phyloP scores from a whole-genome alignment of 1,139 yeast genomes.

The Yamadazyma atmosphaerica region DNA sequence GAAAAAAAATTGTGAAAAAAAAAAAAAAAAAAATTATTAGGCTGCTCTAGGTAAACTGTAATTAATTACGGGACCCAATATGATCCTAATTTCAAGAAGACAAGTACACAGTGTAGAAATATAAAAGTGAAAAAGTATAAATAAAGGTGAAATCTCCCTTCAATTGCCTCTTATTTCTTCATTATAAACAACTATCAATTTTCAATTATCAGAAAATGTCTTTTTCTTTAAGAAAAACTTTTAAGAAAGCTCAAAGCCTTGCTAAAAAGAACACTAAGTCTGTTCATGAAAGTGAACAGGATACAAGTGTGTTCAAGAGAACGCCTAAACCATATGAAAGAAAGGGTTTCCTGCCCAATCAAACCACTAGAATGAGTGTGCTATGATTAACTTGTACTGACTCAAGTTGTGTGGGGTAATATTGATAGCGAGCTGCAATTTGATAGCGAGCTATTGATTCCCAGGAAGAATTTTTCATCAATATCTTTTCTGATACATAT shows the following conservation, averaged over 20 bases:
- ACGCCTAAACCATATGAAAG: conserved; percentile 8
- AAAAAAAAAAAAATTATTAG: too few species aligned
- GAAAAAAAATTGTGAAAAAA: too few species aligned
- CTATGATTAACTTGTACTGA: neutral
- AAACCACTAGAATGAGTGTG: conserved; percentile 4
- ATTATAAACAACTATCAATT: neutral
- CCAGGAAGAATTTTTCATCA: too few species aligned
- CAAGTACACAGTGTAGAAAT: neutral
- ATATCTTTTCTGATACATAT: too few species aligned
- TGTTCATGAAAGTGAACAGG: neutral
- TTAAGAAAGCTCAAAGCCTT: neutral
- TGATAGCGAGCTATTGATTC: too few species aligned
- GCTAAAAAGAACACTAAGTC: neutral
- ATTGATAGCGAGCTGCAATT: too few species aligned
- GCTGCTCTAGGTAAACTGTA: too few species aligned
- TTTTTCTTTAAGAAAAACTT: neutral
- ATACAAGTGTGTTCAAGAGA: conserved; percentile 1
- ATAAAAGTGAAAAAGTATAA: neutral
- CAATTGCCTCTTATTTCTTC: neutral
- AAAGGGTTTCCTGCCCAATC: conserved; percentile 4
- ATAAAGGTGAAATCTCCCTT: neutral
- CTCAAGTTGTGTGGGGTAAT: too few species aligned
- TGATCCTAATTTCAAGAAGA: too few species aligned
- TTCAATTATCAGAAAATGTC: neutral
- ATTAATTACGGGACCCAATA: too few species aligned